These are phyloP conservation scores for Yamadazyma endophytica DNA, from an alignment of 805 yeast genomes.

Conservation along the genomic window DNA sequence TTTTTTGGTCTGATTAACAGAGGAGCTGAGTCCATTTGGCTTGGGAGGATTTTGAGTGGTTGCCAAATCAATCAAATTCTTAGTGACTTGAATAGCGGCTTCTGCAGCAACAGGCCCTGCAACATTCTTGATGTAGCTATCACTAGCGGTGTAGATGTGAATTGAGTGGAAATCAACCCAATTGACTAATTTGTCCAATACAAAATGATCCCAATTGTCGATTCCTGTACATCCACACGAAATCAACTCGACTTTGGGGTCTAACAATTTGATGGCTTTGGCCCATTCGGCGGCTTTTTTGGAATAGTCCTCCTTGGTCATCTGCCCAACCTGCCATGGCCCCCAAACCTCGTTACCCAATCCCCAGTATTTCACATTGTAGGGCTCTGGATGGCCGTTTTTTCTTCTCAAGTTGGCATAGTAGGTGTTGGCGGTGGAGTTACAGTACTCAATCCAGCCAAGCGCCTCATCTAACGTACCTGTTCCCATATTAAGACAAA, in stretches of 20 bases:
- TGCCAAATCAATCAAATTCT: slow-evolving; percentile 23
- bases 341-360: slow-evolving; percentile 35
- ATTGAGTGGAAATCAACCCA: slow-evolving; percentile 26
- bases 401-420: slow-evolving; percentile 29
- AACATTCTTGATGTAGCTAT: slow-evolving; percentile 21
- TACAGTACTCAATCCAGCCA: slow-evolving; percentile 32
- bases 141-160: slow-evolving; percentile 24
- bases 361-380: slow-evolving; percentile 31
- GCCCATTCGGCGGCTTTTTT: slow-evolving; percentile 29
- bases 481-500: slow-evolving; percentile 32
- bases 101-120: slow-evolving; percentile 27
- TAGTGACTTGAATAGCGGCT: slow-evolving; percentile 23
- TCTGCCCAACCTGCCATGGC: slow-evolving; percentile 31
- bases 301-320: slow-evolving; percentile 22
- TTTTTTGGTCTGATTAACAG: slow-evolving; percentile 4
- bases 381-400: slow-evolving; percentile 29
- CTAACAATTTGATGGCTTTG: slow-evolving; percentile 27
- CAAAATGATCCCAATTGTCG: slow-evolving; percentile 24
- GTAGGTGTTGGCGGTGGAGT: slow-evolving; percentile 24
- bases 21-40: slow-evolving; percentile 7
- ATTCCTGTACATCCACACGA: slow-evolving; percentile 28
- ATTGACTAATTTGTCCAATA: slow-evolving; percentile 18
- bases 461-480: slow-evolving; percentile 32
- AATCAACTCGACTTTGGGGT: slow-evolving; percentile 20
- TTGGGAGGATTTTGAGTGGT: slow-evolving; percentile 14